Conservation (phyloP, 768 basidiomycete species). For the Galerina marginata region DNA sequence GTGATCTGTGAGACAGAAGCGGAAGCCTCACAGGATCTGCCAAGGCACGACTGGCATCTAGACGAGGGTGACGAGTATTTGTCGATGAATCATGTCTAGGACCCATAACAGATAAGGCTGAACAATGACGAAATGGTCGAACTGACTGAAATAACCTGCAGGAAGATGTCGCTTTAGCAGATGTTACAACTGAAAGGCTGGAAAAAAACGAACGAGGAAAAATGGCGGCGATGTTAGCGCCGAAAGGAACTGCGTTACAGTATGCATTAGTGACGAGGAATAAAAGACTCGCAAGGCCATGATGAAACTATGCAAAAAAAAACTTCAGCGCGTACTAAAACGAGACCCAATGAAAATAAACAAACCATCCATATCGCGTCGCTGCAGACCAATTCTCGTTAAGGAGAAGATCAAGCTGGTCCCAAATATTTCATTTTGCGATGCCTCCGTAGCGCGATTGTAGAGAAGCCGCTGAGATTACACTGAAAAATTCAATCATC, state of each 20-base stretch:
- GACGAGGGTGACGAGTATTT: constrained; percentile 16
- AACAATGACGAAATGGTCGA: background rate
- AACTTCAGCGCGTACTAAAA: background rate
- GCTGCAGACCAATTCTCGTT: constrained; percentile 18
- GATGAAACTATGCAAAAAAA: constrained; percentile 7
- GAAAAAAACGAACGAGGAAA: constrained; percentile 12
- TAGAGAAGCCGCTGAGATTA: constrained; percentile 18
- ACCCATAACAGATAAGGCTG: background rate
- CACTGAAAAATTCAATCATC: constrained; percentile 18
- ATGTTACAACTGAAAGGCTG: background rate
- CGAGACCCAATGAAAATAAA: background rate
- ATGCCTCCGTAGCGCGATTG: constrained; percentile 20
- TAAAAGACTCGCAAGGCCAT: constrained; percentile 17
- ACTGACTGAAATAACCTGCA: constrained; percentile 14
- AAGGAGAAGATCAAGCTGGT: constrained; percentile 15
- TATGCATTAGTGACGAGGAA: constrained; percentile 22
- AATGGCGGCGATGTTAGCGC: constrained; percentile 19
- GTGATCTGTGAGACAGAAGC: background rate
- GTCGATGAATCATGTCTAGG: constrained; percentile 16
- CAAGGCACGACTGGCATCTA: constrained; percentile 20
- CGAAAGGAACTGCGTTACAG: constrained; percentile 19
- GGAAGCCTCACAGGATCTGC: constrained; percentile 18
- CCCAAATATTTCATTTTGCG: constrained; percentile 20
- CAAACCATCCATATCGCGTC: constrained; percentile 18
- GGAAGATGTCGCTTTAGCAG: background rate